Conservation (phyloP, 2,329 filamentous ascomycete species). For the Pyrenophora seminiperda region DNA sequence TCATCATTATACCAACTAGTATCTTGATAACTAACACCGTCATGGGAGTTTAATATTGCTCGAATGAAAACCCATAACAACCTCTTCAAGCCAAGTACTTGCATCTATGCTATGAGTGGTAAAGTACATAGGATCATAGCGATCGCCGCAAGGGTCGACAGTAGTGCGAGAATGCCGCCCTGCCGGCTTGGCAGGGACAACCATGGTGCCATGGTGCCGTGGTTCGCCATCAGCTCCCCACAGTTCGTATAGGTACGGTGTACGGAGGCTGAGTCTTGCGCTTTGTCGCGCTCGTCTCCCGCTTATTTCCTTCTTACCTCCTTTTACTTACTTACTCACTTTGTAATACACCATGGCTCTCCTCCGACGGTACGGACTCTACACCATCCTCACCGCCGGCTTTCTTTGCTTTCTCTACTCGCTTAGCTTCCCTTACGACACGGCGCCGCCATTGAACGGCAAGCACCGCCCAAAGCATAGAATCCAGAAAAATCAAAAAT, state of each 20-base stretch:
- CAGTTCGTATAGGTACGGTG: constrained; percentile 9
- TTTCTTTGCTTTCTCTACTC: constrained; percentile 47
- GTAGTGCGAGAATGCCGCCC: constrained; percentile 3
- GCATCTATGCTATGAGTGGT: constrained; percentile 1
- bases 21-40: no score
- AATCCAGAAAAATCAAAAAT: constrained; percentile 11
- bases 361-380: constrained; percentile 46
- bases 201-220: no score
- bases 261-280: constrained; percentile 4
- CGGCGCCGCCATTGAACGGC: constrained; percentile 1
- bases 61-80: no score
- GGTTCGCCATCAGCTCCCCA: constrained; percentile 13
- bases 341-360: constrained; percentile 45
- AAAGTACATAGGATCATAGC: background rate
- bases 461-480: constrained; percentile 20
- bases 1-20: no score
- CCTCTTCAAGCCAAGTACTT: no score
- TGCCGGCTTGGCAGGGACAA: constrained; percentile 16
- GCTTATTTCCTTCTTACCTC: constrained; percentile 8
- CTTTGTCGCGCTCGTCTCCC: background rate
- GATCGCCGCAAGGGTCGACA: constrained; percentile 9
- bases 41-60: no score
- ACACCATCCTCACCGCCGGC: constrained; percentile 40
- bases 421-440: constrained; percentile 42
- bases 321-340: constrained; percentile 12